These are phyloP conservation scores for Haplographium delicatum DNA, from an alignment of 495 filamentous ascomycete genomes.

Conservation along the genomic window DNA sequence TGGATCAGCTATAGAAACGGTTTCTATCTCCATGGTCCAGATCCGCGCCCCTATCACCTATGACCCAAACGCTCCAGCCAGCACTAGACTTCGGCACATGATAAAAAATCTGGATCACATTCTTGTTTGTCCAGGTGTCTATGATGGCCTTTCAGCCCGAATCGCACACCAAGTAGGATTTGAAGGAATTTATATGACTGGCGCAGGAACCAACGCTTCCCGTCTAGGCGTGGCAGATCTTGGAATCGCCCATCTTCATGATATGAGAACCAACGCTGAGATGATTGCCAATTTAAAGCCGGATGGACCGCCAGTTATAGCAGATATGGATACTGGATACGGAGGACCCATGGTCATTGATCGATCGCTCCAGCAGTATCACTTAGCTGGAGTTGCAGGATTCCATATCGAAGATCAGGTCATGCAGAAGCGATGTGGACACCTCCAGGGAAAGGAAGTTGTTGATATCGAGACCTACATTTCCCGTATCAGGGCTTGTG, in stretches of 20 bases:
- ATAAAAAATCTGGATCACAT: conserved; percentile 18
- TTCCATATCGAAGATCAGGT: conserved; percentile 71
- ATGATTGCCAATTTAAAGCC: conserved; percentile 63
- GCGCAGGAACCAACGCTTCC: conserved; percentile 61
- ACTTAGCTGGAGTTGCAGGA: conserved; percentile 57
- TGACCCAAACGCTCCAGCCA: background rate
- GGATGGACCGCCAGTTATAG: conserved; percentile 51
- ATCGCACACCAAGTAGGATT: conserved; percentile 56
- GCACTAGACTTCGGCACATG: background rate
- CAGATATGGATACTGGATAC: conserved; percentile 60
- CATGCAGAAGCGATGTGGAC: conserved; percentile 58
- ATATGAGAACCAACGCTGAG: conserved; percentile 59
- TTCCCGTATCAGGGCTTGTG: conserved; percentile 49
- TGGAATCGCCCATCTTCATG: conserved; percentile 54
- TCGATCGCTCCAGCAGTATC: conserved; percentile 56
- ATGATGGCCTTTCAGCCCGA: conserved; percentile 61
- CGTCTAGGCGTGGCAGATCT: conserved; percentile 58
- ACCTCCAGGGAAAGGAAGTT: conserved; percentile 55
- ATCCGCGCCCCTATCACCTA: background rate
- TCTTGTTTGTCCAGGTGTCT: conserved; percentile 60
- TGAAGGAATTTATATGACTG: conserved; percentile 64
- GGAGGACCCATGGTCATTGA: conserved; percentile 57
- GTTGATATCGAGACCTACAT: conserved; percentile 49
- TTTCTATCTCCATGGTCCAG: background rate
- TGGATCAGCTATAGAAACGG: background rate